These are phyloP conservation scores for Colletotrichum cereale DNA, from an alignment of 2,329 filamentous ascomycete genomes.

Conservation along the genomic window DNA sequence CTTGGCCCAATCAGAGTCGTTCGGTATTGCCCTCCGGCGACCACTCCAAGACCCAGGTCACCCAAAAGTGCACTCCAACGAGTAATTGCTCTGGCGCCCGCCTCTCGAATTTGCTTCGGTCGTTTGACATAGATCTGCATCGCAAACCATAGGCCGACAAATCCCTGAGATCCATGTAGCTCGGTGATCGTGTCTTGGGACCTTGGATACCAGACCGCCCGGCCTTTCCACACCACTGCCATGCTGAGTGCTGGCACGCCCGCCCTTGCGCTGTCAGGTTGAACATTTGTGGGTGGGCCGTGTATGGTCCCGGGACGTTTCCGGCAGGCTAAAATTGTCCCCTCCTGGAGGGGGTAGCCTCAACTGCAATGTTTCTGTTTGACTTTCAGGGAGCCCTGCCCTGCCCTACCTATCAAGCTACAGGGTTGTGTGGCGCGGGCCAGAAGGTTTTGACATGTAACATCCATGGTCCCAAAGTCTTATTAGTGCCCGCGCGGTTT, in stretches of 20 bases:
- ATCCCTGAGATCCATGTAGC: not conserved
- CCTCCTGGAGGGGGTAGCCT: not conserved
- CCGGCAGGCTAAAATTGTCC: slow-evolving; percentile 23
- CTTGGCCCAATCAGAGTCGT: not conserved
- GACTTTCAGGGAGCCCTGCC: slow-evolving; percentile 24
- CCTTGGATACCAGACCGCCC: not conserved
- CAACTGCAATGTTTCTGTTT: slow-evolving; percentile 31
- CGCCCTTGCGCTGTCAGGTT: slow-evolving; percentile 13
- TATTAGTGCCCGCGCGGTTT: not conserved
- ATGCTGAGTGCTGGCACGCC: not conserved
- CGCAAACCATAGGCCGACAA: slow-evolving; percentile 4
- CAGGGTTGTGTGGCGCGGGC: slow-evolving; percentile 24
- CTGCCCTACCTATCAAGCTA: slow-evolving; percentile 4
- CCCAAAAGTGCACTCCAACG: slow-evolving; percentile 17
- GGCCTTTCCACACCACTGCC: not conserved
- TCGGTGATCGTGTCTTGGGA: not conserved
- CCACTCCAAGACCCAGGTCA: slow-evolving; percentile 11
- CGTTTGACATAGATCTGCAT: slow-evolving; percentile 21
- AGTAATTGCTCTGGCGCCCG: slow-evolving; percentile 13
- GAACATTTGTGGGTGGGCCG: slow-evolving; percentile 15
- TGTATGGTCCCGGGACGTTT: not conserved
- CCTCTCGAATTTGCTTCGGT: not conserved
- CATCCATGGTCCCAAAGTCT: slow-evolving; percentile 1
- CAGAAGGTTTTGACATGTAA: slow-evolving; percentile 34
- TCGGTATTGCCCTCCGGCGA: not conserved